phyloP scores from a whole-genome alignment of 306 rosid genomes.

The Malus fusca region DNA sequence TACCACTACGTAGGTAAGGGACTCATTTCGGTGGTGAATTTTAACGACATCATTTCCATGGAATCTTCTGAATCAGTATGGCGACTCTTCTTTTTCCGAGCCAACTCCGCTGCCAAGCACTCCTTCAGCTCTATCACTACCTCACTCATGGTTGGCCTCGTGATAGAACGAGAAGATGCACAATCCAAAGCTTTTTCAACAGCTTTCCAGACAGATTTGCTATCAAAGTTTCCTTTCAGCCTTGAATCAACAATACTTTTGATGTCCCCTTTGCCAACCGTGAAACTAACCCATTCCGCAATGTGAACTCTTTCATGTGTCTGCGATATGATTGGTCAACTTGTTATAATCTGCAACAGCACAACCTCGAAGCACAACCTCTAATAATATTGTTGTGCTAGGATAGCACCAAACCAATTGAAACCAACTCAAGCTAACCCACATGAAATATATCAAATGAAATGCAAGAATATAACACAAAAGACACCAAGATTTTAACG shows the following conservation, averaged over 20 bases:
- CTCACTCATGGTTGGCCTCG: conserved; percentile 45
- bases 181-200: conserved; percentile 47
- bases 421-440: too few relatives aligned
- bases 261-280: conserved; percentile 32
- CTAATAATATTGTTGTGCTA: too few relatives aligned
- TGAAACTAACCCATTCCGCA: conserved; percentile 30
- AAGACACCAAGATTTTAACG: too few relatives aligned
- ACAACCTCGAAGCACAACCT: conserved; percentile 46
- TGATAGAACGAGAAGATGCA: conserved; percentile 10
- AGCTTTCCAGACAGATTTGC: conserved; percentile 29
- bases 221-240: conserved; percentile 19
- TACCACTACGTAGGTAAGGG: conserved; percentile 1
- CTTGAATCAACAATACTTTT: conserved; percentile 33
- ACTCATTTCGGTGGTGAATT: background rate
- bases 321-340: conserved; percentile 20
- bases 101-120: conserved; percentile 29
- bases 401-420: too few relatives aligned
- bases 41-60: background rate
- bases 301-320: conserved; percentile 20
- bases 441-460: too few relatives aligned
- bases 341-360: conserved; percentile 39
- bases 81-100: background rate
- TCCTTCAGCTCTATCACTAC: conserved; percentile 39
- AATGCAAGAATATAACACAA: too few relatives aligned
- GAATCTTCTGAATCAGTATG: background rate